These are phyloP conservation scores for Schizophyllum amplum DNA, from an alignment of 1,284 basidiomycete genomes.

Conservation along the genomic window DNA sequence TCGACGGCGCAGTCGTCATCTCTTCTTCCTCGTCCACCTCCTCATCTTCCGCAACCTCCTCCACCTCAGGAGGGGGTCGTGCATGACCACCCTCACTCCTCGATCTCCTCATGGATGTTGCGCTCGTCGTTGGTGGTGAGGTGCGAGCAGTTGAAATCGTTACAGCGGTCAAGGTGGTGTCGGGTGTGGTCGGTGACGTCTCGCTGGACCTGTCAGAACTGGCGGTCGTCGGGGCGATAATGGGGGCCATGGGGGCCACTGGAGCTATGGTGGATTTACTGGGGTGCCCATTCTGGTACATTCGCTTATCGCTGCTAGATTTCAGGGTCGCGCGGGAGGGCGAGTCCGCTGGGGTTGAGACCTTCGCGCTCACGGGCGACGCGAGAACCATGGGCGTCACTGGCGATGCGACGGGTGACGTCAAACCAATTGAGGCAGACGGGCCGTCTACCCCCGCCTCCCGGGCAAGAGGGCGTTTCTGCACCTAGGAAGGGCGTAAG, in stretches of 20 bases:
- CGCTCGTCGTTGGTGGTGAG: background rate
- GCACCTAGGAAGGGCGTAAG: no score
- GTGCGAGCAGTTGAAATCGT: background rate
- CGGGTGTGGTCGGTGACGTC: background rate
- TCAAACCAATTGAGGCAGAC: background rate
- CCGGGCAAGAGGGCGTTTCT: no score
- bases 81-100: slow-evolving; percentile 9
- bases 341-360: background rate
- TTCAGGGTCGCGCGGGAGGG: background rate
- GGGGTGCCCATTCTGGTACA: background rate
- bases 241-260: background rate
- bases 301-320: background rate
- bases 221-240: no score
- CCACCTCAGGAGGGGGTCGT: slow-evolving; percentile 9
- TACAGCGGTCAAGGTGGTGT: background rate
- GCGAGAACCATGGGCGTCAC: background rate
- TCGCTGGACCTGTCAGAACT: background rate
- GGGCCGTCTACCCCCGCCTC: no score
- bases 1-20: background rate
- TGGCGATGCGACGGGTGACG: background rate
- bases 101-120: slow-evolving; percentile 3
- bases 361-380: background rate
- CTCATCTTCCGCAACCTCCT: slow-evolving; percentile 11
- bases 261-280: background rate
- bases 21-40: slow-evolving; percentile 7